Conservation (phyloP, 2,329 filamentous ascomycete genomes). For the Aureobasidium sp. region DNA sequence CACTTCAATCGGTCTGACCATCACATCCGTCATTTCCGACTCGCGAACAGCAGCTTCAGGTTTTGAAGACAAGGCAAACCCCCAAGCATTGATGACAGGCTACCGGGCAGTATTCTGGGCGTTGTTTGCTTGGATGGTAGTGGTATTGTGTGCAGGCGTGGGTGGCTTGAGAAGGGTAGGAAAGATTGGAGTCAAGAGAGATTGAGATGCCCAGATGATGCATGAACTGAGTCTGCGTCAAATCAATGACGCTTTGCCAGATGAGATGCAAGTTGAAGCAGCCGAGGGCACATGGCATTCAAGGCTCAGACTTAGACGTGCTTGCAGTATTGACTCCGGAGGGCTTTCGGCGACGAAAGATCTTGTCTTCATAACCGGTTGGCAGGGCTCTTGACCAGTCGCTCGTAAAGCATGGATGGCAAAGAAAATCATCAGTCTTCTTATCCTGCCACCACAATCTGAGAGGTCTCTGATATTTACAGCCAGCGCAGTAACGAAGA, state of each 20-base stretch:
- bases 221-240: neutral
- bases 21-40: slow-evolving; percentile 33
- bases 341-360: neutral
- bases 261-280: no score
- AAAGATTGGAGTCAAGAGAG: slow-evolving; percentile 4
- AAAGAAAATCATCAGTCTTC: neutral
- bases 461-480: neutral
- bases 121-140: slow-evolving; percentile 30
- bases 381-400: neutral
- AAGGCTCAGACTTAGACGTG: no score
- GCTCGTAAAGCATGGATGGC: neutral
- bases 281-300: no score
- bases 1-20: slow-evolving; percentile 33
- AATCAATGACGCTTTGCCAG: neutral
- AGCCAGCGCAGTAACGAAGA: neutral
- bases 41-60: slow-evolving; percentile 20
- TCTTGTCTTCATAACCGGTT: neutral
- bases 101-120: slow-evolving; percentile 39
- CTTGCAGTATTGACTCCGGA: no score
- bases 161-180: neutral
- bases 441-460: neutral
- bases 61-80: slow-evolving; percentile 26
- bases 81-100: slow-evolving; percentile 33
- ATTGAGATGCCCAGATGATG: neutral
- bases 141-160: neutral